Base-by-base conservation (phyloP, 2,329 filamentous ascomycete species). In the Microcyclospora pomicola region DNA sequence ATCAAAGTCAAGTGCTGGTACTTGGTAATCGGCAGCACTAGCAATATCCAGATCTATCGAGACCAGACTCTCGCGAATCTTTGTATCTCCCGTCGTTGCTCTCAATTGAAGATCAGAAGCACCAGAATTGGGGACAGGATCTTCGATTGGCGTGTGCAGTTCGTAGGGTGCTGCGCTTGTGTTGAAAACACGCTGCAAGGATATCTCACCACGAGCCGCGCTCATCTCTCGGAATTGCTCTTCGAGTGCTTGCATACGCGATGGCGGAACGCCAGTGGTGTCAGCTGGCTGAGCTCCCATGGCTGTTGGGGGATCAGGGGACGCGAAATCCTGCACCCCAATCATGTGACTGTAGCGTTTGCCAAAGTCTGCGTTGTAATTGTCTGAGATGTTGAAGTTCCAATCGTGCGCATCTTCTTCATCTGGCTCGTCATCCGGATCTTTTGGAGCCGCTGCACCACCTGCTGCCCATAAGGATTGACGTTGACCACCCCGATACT, bases 401-500 rank as follows among this genome's bases (percentile, higher is more conserved):
- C 75, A 79, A 43, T 75, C 72, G 31, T 73, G 69, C 3, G 66
- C 62, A 1, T 62, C 53, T 6, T 59, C 59, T 10, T 51, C 48
- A 28, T 61, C 52, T 24, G 68, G 57, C 41, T 72, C 66, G n/a
- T 46, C 43, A 13, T 33, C 36, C 16, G 40, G 35, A 30, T 49
- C 47, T 15, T 44, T 41, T 27, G 74, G 73, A 10, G 68, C 68
- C 12, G 65, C 67, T 12, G 74, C 74, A 43, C 74, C 74, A 38
- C 67, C 69, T 15, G 69, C 67, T 43, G 74, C 69, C 54, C 77
- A 78, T 0, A 80, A 59, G 5, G 75, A 80, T 44, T 72, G 73
- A 33, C 82, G 72, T 47, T 73, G 75, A 19, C 82, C 82, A 15
- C 82, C 82, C 48, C 75, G 71, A 6, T 76, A 71, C 56, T 87